phyloP scores from a whole-genome alignment of 176 grass and related monocot genomes.

The Avena eriantha region DNA sequence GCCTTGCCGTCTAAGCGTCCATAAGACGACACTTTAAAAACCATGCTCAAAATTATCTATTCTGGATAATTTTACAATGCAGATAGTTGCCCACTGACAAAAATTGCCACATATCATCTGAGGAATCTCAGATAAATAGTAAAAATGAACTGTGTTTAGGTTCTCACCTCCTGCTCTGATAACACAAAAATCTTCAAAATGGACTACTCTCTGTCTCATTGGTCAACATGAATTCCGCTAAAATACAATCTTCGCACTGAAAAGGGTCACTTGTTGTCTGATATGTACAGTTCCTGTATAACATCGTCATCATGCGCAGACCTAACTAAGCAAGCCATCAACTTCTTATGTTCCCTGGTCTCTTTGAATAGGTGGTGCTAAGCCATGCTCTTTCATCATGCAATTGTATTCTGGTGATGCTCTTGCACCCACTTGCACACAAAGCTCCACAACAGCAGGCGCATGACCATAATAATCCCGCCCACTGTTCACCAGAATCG shows the following conservation, averaged over 20 bases:
- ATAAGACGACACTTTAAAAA: no score
- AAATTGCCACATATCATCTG: background rate
- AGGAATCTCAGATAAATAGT: background rate
- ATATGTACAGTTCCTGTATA: conserved; percentile 24
- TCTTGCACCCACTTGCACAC: conserved; percentile 74
- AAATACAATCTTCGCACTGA: conserved; percentile 1
- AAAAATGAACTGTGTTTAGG: background rate
- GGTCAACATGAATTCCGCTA: background rate
- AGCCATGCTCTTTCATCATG: conserved; percentile 85
- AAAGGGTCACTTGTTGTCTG: conserved; percentile 15
- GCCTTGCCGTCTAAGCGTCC: no score
- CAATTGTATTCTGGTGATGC: conserved; percentile 61
- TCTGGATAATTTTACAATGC: background rate
- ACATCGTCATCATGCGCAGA: background rate
- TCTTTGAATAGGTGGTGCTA: conserved; percentile 51
- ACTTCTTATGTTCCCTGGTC: background rate
- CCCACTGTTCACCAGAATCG: conserved; percentile 63
- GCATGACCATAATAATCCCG: conserved; percentile 82
- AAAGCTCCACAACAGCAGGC: conserved; percentile 83
- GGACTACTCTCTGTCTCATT: background rate
- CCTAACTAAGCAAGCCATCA: conserved; percentile 1
- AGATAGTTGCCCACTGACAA: background rate
- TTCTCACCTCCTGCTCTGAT: background rate
- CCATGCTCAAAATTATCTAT: no score
- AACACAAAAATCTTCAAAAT: conserved; percentile 14